Evolutionary conservation across 257 asterid species (phyloP).

Genomic region (Cynanchum wilfordii): DNA sequence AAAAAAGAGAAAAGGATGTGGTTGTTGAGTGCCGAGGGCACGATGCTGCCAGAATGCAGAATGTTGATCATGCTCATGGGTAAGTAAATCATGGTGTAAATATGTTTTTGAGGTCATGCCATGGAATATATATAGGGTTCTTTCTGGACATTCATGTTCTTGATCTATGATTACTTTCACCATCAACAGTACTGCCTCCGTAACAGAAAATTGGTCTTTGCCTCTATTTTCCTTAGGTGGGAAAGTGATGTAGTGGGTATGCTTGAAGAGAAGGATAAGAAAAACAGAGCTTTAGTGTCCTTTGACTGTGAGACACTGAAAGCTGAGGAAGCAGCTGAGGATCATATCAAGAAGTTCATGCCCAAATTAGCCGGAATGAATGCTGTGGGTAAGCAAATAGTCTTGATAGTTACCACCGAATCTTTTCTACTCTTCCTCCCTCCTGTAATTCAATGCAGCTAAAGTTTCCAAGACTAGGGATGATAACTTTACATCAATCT

Average conservation of each 20-base stretch:
- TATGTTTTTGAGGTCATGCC: neutral
- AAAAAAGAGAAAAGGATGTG: conserved; percentile 52
- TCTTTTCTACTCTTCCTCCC: conserved; percentile 1
- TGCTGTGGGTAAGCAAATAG: conserved; percentile 65
- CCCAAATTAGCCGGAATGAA: conserved; percentile 88
- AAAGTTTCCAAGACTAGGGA: neutral
- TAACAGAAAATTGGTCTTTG: neutral
- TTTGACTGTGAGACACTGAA: conserved; percentile 93
- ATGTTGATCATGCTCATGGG: conserved; percentile 93
- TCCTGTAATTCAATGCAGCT: neutral
- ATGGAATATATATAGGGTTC: neutral
- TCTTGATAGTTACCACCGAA: conserved; percentile 14
- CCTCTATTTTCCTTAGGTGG: conserved; percentile 52
- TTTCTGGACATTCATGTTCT: neutral
- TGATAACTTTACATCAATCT: neutral
- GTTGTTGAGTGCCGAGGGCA: conserved; percentile 97
- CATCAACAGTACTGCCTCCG: neutral
- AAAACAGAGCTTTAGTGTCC: conserved; percentile 45
- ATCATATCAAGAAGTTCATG: conserved; percentile 83
- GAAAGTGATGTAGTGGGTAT: conserved; percentile 80
- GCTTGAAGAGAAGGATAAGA: conserved; percentile 68
- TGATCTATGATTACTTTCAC: neutral
- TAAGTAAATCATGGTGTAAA: conserved; percentile 20
- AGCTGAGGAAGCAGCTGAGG: conserved; percentile 88
- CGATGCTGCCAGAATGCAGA: conserved; percentile 83